Base-by-base conservation (phyloP, 768 basidiomycete species). In the Tricholoma sp. region DNA sequence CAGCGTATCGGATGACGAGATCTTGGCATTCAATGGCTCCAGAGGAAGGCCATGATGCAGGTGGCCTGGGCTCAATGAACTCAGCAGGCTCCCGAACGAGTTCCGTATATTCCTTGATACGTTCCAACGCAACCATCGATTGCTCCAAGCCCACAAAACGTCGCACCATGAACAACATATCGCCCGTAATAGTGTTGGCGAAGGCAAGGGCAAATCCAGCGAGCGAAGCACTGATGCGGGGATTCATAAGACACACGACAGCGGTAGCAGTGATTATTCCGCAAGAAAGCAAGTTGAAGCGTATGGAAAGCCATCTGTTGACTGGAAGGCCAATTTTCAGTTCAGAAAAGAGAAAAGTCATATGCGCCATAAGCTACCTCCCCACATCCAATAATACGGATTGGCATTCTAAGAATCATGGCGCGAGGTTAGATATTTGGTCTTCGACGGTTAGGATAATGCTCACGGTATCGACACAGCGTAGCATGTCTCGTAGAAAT, bases 381-480 rank as follows among this genome's bases (percentile, higher is more conserved):
- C 88, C 91, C 89, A 94, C 81, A 89, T 88, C 94, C 94, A 95
- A 66, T 89, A 93, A 67, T 83, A 89, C 2, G 90, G 90, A 65
- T 83, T 91, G 14, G 83, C 64, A 57, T 79, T 81, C 77, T 80
- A 57, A 27, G 1, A 31, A 0, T 22, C 2, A 32, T 14, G 24
- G 24, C 24, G 37, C 59, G 10, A 54, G 31, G 22, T 45, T 18
- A 21, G 9, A 27, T 12, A 19, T 8, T 35, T 31, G 5, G 14
- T 18, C 11, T 9, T 18, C 4, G 8, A 27, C 16, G 50, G 49
- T 45, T 6, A 6, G 56, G 39, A 39, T 3, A 19, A 52, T 35
- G 72, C 85, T 61, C 59, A 90, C 88, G 31, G 89, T 91, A 65
- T 93, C 91, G 19, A 89, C 87, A 58, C 83, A 89, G 51, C 83